Conservation (phyloP, 345 rosid species). For the Moricandia arvensis region DNA sequence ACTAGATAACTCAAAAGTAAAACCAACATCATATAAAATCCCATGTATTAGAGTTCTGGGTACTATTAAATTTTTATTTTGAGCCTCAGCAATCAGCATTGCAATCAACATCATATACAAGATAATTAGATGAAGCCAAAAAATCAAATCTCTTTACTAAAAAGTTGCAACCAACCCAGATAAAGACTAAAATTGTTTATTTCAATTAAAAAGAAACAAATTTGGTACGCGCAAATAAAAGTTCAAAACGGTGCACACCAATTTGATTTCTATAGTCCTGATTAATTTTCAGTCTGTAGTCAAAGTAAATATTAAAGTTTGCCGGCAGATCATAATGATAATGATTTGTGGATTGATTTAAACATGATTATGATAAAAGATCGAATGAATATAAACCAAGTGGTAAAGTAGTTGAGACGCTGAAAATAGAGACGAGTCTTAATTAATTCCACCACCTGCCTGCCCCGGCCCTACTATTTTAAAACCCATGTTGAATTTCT, state of each 20-base stretch:
- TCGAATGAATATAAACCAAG: background rate
- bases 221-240: background rate
- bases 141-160: background rate
- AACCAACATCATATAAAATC: background rate
- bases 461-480: background rate
- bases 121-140: background rate
- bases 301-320: slow-evolving; percentile 5
- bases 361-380: slow-evolving; percentile 15
- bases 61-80: background rate
- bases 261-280: background rate
- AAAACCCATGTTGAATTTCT: slow-evolving; percentile 4
- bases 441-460: slow-evolving; percentile 15
- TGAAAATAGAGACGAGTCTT: slow-evolving; percentile 1
- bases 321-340: slow-evolving; percentile 23
- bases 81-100: background rate
- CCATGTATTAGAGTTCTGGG: background rate
- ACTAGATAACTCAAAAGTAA: background rate
- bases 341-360: slow-evolving; percentile 11
- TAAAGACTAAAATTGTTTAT: background rate
- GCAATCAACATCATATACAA: background rate
- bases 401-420: slow-evolving; percentile 27
- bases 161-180: background rate
- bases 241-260: background rate
- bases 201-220: background rate
- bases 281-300: background rate